Base-by-base conservation (phyloP, 805 yeast species). In the Torulaspora maleeae region DNA sequence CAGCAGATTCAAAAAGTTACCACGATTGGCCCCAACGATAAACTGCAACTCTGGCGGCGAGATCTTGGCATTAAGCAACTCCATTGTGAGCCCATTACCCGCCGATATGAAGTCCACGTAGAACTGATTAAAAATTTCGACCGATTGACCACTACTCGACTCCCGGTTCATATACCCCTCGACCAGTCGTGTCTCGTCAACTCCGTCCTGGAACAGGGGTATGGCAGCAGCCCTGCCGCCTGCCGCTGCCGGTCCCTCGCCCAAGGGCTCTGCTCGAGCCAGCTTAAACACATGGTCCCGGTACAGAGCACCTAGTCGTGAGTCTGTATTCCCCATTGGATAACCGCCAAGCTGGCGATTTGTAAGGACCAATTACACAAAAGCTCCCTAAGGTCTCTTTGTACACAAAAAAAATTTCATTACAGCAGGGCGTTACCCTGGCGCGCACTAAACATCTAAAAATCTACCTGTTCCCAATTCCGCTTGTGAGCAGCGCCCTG, bases 321-420 rank as follows among this genome's bases (percentile, higher is more conserved):
- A 85, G 46, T 85, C 91, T n/a, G 82, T 70, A 27, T 82, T 76
- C 34, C 83, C 89, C 95, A 87, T 87, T 15, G 19, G 6, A 16
- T 32, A 32, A 32, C 20, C 35, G 20, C 35, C 35, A 17, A 32
- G 17, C 35, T 15, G 20, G 30, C 30, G 4, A 27, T 11, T 27
- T 12, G 30, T 27, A n/a, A 12, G n/a, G 30, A 6, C 15, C 30
- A 27, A 11, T 11, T 22, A 17, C 35, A 32, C 35, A 32, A 32
- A 32, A 24, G 27, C 38, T 24, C 38, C 27, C 15, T 35, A 20
- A n/a, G 19, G 8, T 33, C 25, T 33, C n/a, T 33, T 33, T 20
- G 25, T 10, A 19, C 36, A 15, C 25, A 22, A 22, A 33, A 19
- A 34, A 7, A 35, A 5, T 28, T 27, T 24, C 17, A 9, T 30